phyloP scores from a whole-genome alignment of 2,329 filamentous ascomycete genomes.

The Venturia carpophila region DNA sequence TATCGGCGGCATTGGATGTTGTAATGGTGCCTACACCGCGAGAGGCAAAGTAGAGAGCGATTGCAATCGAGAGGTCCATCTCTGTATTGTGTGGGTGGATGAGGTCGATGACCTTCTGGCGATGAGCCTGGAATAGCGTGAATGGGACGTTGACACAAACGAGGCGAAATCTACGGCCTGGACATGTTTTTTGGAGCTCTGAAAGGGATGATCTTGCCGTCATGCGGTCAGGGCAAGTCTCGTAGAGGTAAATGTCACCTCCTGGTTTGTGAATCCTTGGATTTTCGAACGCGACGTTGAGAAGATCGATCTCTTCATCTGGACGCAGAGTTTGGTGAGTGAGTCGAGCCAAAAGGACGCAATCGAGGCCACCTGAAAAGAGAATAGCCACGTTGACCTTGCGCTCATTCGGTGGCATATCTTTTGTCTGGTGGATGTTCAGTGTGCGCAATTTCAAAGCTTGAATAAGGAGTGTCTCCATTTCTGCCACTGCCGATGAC shows the following conservation, averaged over 20 bases:
- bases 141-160: constrained; percentile 81
- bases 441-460: constrained; percentile 39
- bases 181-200: constrained; percentile 66
- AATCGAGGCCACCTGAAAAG: constrained; percentile 93
- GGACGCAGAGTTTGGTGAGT: constrained; percentile 67
- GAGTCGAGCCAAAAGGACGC: constrained; percentile 76
- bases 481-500: background rate
- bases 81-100: constrained; percentile 95
- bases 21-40: constrained; percentile 55
- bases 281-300: constrained; percentile 97
- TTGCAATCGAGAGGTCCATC: constrained; percentile 95
- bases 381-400: constrained; percentile 58
- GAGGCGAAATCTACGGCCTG: constrained; percentile 70
- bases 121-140: constrained; percentile 60
- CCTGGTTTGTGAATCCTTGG: constrained; percentile 51
- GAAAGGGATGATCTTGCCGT: constrained; percentile 73
- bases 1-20: constrained; percentile 22
- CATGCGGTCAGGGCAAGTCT: constrained; percentile 80
- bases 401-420: background rate
- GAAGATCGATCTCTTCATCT: constrained; percentile 65
- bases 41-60: constrained; percentile 90
- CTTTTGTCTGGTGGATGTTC: constrained; percentile 30
- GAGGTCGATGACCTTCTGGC: constrained; percentile 60
- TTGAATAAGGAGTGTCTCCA: constrained; percentile 5
- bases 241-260: constrained; percentile 49